Evolutionary conservation across 2,329 filamentous ascomycete genomes (phyloP).

Genomic region (Aspergillus amoenus): DNA sequence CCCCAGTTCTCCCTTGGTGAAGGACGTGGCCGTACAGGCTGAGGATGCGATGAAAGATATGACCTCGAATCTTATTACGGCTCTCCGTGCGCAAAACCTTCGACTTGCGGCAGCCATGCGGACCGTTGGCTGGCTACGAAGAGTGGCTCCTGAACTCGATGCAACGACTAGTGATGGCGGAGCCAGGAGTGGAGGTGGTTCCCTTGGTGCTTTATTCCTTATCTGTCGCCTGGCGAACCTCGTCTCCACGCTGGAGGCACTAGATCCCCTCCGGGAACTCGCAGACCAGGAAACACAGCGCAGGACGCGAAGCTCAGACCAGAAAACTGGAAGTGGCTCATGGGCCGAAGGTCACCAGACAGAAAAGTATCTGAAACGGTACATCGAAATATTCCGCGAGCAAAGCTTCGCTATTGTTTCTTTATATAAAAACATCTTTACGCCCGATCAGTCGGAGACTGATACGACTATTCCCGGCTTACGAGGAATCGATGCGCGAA

Average conservation of each 20-base stretch:
- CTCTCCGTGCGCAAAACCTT: conserved; percentile 72
- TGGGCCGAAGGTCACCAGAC: conserved; percentile 76
- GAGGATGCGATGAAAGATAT: conserved; percentile 86
- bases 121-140: conserved; percentile 85
- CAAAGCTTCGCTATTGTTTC: conserved; percentile 95
- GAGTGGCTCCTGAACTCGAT: conserved; percentile 79
- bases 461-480: conserved; percentile 28
- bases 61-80: conserved; percentile 77
- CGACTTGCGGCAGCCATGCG: conserved; percentile 89
- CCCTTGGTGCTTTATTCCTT: conserved; percentile 79
- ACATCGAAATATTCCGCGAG: conserved; percentile 95
- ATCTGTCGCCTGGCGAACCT: conserved; percentile 82
- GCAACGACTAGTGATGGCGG: conserved; percentile 32
- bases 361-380: conserved; percentile 89
- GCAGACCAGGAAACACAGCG: conserved; percentile 77
- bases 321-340: conserved; percentile 22
- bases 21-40: conserved; percentile 71
- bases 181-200: conserved; percentile 56
- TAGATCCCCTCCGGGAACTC: conserved; percentile 81
- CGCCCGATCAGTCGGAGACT: conserved; percentile 50
- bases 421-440: conserved; percentile 89
- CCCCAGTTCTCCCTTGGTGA: conserved; percentile 72
- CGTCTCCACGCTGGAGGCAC: conserved; percentile 72
- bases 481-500: conserved; percentile 29
- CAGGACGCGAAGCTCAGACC: conserved; percentile 34